A percentile compares a stretch with the other conserved stretches of the same genome.
These are phyloP conservation scores for Fusarium zealandicum DNA, from an alignment of 2,329 filamentous ascomycete species.

Conservation along the genomic window DNA sequence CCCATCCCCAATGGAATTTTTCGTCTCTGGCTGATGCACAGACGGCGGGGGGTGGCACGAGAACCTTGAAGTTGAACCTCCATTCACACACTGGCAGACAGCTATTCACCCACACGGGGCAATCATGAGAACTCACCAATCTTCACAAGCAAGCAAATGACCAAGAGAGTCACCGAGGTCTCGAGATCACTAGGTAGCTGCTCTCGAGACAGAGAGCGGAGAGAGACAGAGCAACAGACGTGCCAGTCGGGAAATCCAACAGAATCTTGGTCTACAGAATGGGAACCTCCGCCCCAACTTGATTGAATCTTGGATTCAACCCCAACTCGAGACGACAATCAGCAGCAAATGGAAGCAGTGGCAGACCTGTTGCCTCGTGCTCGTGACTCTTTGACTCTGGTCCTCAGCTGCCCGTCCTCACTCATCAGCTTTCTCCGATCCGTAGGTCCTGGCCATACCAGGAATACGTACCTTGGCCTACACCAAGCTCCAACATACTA, in stretches of 20 bases:
- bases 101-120: background rate
- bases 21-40: constrained; percentile 25
- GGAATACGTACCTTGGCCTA: too few relatives aligned
- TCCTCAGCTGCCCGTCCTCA: too few relatives aligned
- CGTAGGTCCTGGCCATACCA: too few relatives aligned
- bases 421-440: too few relatives aligned
- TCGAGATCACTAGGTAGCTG: too few relatives aligned
- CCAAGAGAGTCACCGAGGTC: constrained; percentile 16
- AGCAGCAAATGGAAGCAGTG: background rate
- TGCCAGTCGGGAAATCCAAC: constrained; percentile 24
- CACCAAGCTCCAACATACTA: background rate
- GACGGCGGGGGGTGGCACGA: constrained; percentile 29
- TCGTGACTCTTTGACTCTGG: background rate
- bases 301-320: constrained; percentile 1
- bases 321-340: constrained; percentile 8
- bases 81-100: background rate
- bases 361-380: background rate
- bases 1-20: constrained; percentile 40
- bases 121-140: constrained; percentile 28
- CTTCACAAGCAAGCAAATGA: constrained; percentile 29
- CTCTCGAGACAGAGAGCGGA: background rate
- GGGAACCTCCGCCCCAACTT: constrained; percentile 24
- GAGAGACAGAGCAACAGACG: constrained; percentile 1
- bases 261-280: constrained; percentile 8
- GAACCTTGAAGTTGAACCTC: constrained; percentile 30